Evolutionary conservation across 2,329 filamentous ascomycete species (phyloP).

Genomic region (Penicillium sp.): DNA sequence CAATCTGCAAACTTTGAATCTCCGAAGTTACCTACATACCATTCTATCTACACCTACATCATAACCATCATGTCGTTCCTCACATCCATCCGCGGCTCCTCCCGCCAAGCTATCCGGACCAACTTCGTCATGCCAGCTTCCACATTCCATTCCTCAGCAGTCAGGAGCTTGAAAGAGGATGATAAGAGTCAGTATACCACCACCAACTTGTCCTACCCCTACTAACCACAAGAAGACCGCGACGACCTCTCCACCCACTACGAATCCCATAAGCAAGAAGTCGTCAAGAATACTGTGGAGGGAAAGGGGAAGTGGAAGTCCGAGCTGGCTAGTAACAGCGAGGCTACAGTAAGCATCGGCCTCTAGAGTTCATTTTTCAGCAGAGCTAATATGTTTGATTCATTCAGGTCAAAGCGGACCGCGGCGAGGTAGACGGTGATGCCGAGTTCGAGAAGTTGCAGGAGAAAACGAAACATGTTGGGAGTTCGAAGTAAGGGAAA

Average conservation of each 20-base stretch:
- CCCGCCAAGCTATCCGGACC: conserved; percentile 19
- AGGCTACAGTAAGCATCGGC: conserved; percentile 54
- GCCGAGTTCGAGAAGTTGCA: conserved; percentile 46
- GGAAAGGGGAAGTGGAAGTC: conserved; percentile 69
- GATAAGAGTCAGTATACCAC: conserved; percentile 25
- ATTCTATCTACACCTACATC: background rate
- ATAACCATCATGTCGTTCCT: conserved; percentile 30
- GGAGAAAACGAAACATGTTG: conserved; percentile 49
- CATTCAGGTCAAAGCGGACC: conserved; percentile 52
- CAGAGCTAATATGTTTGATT: background rate
- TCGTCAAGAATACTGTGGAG: conserved; percentile 41
- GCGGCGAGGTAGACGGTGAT: conserved; percentile 34
- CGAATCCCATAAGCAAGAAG: conserved; percentile 55
- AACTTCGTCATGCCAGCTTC: conserved; percentile 12
- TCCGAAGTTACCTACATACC: background rate
- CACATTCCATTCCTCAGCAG: conserved; percentile 26
- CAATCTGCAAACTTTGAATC: background rate
- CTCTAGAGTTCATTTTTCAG: too few relatives aligned
- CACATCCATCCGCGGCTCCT: conserved; percentile 20
- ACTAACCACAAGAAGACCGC: conserved; percentile 26
- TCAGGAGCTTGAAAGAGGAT: conserved; percentile 28
- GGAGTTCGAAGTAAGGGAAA: background rate
- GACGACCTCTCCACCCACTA: conserved; percentile 39
- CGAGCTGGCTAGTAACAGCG: conserved; percentile 67
- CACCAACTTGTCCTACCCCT: background rate